Evolutionary conservation across 441 rosid genomes (phyloP).

Genomic region (Jatropha podagrica): DNA sequence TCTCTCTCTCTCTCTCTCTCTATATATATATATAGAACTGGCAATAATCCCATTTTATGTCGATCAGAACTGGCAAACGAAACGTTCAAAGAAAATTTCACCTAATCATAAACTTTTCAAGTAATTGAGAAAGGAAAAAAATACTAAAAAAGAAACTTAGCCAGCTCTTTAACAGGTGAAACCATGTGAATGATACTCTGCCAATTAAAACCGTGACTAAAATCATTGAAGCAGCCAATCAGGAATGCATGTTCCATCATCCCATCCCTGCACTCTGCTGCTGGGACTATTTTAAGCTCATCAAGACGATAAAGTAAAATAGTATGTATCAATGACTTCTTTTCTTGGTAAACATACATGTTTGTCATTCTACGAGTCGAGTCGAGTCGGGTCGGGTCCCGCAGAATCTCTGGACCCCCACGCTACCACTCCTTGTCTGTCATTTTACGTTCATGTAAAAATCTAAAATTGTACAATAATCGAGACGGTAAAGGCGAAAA

Average conservation of each 20-base stretch:
- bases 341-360: conserved; percentile 13
- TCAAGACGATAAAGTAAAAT: background rate
- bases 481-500: background rate
- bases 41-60: too few species aligned
- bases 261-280: background rate
- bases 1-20: too few species aligned
- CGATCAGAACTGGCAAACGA: too few species aligned
- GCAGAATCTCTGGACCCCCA: conserved; percentile 29
- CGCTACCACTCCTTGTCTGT: background rate
- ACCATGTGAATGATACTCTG: conserved; percentile 11
- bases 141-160: background rate
- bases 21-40: too few species aligned
- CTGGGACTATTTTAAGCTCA: background rate
- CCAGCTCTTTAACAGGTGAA: background rate
- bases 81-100: too few species aligned
- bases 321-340: too few species aligned
- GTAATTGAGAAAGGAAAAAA: background rate
- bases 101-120: too few species aligned
- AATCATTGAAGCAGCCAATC: conserved; percentile 4
- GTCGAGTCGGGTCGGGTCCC: conserved; percentile 22
- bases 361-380: background rate
- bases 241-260: conserved; percentile 1
- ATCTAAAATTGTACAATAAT: background rate
- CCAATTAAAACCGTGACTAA: conserved; percentile 4
- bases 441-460: conserved; percentile 11